Conservation (phyloP, 2,329 filamentous ascomycete genomes). For the Aspergillus glaucus region DNA sequence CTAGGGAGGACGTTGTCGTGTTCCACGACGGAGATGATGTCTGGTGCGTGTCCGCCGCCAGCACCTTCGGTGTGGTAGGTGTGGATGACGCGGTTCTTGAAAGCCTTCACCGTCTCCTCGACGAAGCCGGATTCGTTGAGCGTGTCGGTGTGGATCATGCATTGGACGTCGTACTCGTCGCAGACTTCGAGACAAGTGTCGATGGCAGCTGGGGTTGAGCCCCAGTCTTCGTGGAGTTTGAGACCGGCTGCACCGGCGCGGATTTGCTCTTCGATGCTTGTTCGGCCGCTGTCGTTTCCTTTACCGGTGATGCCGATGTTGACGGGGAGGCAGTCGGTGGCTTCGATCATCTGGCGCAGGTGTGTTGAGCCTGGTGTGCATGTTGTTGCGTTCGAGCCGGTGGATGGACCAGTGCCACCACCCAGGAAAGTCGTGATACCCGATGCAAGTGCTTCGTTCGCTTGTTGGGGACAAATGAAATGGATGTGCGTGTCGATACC, state of each 20-base stretch:
- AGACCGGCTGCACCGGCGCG: slow-evolving; percentile 80
- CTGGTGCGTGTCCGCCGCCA: slow-evolving; percentile 87
- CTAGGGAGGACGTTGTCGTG: slow-evolving; percentile 81
- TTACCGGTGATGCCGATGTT: slow-evolving; percentile 92
- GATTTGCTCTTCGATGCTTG: slow-evolving; percentile 70
- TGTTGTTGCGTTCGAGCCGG: slow-evolving; percentile 84
- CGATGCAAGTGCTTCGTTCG: slow-evolving; percentile 71
- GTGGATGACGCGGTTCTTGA: slow-evolving; percentile 84
- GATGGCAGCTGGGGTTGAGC: slow-evolving; percentile 82
- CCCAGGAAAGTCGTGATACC: slow-evolving; percentile 88
- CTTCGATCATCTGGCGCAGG: slow-evolving; percentile 84
- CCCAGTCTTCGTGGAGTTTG: slow-evolving; percentile 97
- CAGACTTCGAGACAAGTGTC: slow-evolving; percentile 80
- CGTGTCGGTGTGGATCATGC: slow-evolving; percentile 90
- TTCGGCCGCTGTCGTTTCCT: slow-evolving; percentile 72
- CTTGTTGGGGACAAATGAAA: slow-evolving; percentile 92
- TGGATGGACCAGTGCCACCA: slow-evolving; percentile 87
- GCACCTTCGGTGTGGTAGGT: slow-evolving; percentile 97
- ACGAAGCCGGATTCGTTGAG: slow-evolving; percentile 97
- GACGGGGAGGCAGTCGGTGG: slow-evolving; percentile 70
- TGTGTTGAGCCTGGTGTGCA: slow-evolving; percentile 83
- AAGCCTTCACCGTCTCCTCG: slow-evolving; percentile 77
- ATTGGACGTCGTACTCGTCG: slow-evolving; percentile 87
- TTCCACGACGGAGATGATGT: slow-evolving; percentile 92
- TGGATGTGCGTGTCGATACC: slow-evolving; percentile 89